phyloP scores from a whole-genome alignment of 2,329 filamentous ascomycete species.

The Fusarium zealandicum region DNA sequence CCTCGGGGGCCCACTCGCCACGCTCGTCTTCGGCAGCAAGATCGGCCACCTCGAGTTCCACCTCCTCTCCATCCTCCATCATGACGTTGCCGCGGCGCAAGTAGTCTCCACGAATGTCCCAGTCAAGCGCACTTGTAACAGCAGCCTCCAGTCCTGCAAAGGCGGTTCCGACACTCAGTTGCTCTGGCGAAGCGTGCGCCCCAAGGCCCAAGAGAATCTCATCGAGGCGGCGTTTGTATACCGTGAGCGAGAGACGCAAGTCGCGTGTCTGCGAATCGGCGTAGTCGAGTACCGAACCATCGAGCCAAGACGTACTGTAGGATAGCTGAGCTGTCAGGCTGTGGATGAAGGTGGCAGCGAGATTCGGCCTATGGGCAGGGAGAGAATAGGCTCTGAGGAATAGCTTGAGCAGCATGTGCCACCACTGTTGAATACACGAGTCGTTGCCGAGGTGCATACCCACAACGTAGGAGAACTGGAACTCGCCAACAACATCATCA shows the following conservation, averaged over 20 bases:
- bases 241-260: conserved; percentile 57
- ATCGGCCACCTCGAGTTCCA: conserved; percentile 57
- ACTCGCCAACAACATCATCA: conserved; percentile 62
- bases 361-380: conserved; percentile 49
- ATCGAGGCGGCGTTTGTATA: conserved; percentile 62
- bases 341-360: conserved; percentile 57
- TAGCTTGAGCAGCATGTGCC: conserved; percentile 60
- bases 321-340: conserved; percentile 62
- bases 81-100: conserved; percentile 56
- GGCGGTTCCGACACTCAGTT: conserved; percentile 54
- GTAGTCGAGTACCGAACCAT: conserved; percentile 53
- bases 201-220: conserved; percentile 53
- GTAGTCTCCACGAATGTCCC: conserved; percentile 63
- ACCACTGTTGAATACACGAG: conserved; percentile 69
- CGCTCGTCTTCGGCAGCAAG: conserved; percentile 62
- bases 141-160: conserved; percentile 51
- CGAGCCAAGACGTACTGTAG: conserved; percentile 59
- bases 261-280: conserved; percentile 42
- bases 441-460: conserved; percentile 66
- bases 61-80: conserved; percentile 61
- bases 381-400: conserved; percentile 60
- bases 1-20: conserved; percentile 60
- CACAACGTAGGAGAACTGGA: conserved; percentile 66
- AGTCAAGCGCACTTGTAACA: conserved; percentile 54
- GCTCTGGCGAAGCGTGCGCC: conserved; percentile 47